Base-by-base conservation (phyloP, 2,329 filamentous ascomycete genomes). In the Chrysosporium queenslandicum region DNA sequence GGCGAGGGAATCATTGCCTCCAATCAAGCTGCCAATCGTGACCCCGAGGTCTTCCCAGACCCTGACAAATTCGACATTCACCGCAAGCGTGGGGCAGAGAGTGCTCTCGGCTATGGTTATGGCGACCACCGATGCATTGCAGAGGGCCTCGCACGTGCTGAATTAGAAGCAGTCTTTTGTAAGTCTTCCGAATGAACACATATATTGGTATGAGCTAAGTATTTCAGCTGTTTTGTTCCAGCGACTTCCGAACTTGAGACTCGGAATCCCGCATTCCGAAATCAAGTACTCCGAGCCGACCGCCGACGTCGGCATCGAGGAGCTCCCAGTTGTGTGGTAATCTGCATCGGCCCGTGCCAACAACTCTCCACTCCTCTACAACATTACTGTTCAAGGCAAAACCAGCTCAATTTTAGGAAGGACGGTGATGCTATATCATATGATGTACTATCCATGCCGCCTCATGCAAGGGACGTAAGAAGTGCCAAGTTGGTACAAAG, bases 1-100 rank as follows among this genome's bases (percentile, higher is more conserved):
- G 70, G 69, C 1, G 70, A 75, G 47, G 73, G 72, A 36, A 71
- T 76, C 56, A 75, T 77, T 55, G 69, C 71, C 3, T 69, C 72
- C 7, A 75, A 73, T 23, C 68, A 72, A 57, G 74, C 71, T 14
- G 74, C 68, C 27, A 75, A 76, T 58, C 63, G 75, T 2, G 74
- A 77, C 58, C 70, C 71, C 50, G 70, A 74, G 0, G 58, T 73
- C 8, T 74, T 73, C 53, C 58, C 59, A 4, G 53, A 71, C 50
- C 62, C 72, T 2, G 68, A 75, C 52, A 58, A 52, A 11, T 77
- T 77, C 57, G 62, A 75, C 58, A 70, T 76, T 60, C 65, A 69
- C 54, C 67, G 72, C 20, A 60, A 61, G 32, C 63, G 64, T 42
- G 63, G 63, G 2, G 42, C 56, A 2, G 60, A 68, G 43, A 64